Evolutionary conservation across 148 eudicot genomes (phyloP).

Genomic region (Limonium bicolor): DNA sequence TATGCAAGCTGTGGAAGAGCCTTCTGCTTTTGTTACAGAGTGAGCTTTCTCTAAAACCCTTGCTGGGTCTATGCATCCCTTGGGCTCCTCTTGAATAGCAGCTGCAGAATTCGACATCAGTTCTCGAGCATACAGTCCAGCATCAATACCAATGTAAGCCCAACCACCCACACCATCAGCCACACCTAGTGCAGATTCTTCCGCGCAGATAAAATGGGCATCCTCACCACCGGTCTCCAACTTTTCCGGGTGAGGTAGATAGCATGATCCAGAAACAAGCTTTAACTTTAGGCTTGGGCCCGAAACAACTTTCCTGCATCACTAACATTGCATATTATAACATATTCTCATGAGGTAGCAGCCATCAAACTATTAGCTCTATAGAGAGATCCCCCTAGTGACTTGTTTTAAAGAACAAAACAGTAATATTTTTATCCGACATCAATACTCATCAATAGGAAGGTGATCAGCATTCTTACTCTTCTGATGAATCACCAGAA

Average conservation of each 20-base stretch:
- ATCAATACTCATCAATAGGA: neutral
- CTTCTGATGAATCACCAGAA: constrained; percentile 30
- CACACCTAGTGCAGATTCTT: constrained; percentile 53
- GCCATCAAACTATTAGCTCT: too few relatives aligned
- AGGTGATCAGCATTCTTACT: constrained; percentile 21
- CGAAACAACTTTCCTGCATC: constrained; percentile 20
- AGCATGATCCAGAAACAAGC: constrained; percentile 53
- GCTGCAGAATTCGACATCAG: constrained; percentile 48
- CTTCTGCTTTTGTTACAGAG: constrained; percentile 40
- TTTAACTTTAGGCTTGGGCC: constrained; percentile 31
- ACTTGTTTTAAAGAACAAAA: neutral
- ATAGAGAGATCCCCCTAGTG: too few relatives aligned
- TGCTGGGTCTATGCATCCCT: constrained; percentile 46
- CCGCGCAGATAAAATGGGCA: constrained; percentile 54
- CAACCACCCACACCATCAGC: constrained; percentile 81
- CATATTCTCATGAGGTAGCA: neutral
- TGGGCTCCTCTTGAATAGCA: constrained; percentile 60
- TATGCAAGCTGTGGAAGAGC: constrained; percentile 72
- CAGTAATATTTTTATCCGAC: neutral
- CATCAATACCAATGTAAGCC: constrained; percentile 58
- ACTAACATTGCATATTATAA: constrained; percentile 1
- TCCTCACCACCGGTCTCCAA: constrained; percentile 79
- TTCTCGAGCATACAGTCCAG: constrained; percentile 52
- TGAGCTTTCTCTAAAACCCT: constrained; percentile 69
- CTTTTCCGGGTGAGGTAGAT: constrained; percentile 67